These are phyloP conservation scores for Coix lacrymajobi DNA, from an alignment of 176 grass and related monocot species.

Conservation along the genomic window DNA sequence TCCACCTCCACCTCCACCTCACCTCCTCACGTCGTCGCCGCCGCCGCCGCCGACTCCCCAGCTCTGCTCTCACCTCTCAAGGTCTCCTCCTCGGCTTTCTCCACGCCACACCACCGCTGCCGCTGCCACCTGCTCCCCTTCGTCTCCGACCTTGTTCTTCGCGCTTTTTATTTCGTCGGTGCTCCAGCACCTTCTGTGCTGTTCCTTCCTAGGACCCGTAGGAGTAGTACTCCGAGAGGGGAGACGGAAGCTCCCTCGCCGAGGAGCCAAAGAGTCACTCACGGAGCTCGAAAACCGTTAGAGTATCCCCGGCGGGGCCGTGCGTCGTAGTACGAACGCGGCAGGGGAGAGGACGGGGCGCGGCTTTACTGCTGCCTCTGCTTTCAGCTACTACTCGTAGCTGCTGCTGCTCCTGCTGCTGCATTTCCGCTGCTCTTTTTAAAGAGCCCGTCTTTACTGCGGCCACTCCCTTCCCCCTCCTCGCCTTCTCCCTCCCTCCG, in stretches of 20 bases:
- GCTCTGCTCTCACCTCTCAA: neutral
- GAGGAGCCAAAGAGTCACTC: neutral
- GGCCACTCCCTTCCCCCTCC: constrained; percentile 9
- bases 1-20: neutral
- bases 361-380: constrained; percentile 31
- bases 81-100: constrained; percentile 15
- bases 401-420: neutral
- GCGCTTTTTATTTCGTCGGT: neutral
- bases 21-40: neutral
- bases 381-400: constrained; percentile 15
- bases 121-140: neutral
- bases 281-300: constrained; percentile 58
- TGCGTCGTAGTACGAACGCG: neutral
- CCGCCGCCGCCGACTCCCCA: neutral
- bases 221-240: neutral
- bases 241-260: neutral
- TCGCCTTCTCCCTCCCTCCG: neutral
- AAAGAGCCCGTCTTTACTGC: constrained; percentile 39
- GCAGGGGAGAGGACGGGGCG: constrained; percentile 19
- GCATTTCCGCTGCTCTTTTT: constrained; percentile 34
- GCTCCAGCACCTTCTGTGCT: neutral
- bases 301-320: neutral
- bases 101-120: neutral
- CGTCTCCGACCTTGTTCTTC: constrained; percentile 20
- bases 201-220: neutral